Conservation (phyloP, 192 early-diverging fungal species). For the Coemansia sp. region DNA sequence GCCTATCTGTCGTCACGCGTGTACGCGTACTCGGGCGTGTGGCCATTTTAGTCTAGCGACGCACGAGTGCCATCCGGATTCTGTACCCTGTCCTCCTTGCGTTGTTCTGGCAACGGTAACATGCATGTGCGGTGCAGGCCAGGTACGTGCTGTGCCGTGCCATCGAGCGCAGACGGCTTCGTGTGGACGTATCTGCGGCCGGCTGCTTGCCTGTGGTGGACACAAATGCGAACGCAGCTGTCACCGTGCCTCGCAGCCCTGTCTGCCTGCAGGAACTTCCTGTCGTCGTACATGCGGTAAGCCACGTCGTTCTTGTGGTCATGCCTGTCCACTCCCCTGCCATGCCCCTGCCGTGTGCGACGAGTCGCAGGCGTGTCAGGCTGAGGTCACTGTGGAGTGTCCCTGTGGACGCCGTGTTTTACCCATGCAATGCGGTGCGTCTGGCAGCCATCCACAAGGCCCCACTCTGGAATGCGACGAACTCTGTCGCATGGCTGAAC, state of each 20-base stretch:
- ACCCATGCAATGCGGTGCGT: conserved; percentile 66
- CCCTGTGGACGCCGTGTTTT: conserved; percentile 67
- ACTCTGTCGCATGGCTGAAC: conserved; percentile 69
- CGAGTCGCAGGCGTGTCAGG: conserved; percentile 68
- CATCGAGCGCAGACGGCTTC: conserved; percentile 60
- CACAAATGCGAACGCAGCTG: conserved; percentile 82
- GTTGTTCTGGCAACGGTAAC: conserved; percentile 67
- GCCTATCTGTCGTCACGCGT: conserved; percentile 72
- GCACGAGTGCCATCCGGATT: conserved; percentile 85
- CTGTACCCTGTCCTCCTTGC: conserved; percentile 89
- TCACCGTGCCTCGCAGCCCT: conserved; percentile 66
- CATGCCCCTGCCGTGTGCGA: conserved; percentile 75
- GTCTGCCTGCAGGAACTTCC: conserved; percentile 55
- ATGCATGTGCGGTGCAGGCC: conserved; percentile 77
- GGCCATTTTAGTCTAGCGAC: conserved; percentile 68
- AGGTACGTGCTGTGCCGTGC: conserved; percentile 79
- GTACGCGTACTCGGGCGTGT: conserved; percentile 66
- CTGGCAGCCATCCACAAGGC: conserved; percentile 37
- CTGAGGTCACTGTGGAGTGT: conserved; percentile 60
- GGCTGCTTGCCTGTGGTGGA: conserved; percentile 60
- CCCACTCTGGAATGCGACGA: conserved; percentile 72
- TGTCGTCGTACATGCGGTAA: conserved; percentile 75
- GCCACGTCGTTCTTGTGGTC: conserved; percentile 77
- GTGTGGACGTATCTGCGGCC: conserved; percentile 60
- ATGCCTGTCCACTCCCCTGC: conserved; percentile 69